Evolutionary conservation across 2,329 filamentous ascomycete genomes (phyloP).

Genomic region (Escovopsis sp.): DNA sequence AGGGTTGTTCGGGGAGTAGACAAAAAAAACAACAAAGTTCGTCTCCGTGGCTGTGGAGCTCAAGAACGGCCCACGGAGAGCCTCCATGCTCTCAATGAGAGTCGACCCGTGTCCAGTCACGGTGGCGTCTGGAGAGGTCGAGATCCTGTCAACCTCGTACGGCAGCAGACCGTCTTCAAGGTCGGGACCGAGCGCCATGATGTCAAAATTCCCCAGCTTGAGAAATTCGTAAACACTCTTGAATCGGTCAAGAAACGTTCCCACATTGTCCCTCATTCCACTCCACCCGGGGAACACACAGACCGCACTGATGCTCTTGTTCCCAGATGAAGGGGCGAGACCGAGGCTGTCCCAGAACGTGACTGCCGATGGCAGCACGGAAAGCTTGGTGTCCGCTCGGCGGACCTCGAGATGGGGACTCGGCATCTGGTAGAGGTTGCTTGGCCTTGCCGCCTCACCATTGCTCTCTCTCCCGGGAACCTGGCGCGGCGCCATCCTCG

Average conservation of each 20-base stretch:
- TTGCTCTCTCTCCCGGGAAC: constrained; percentile 26
- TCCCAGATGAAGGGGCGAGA: constrained; percentile 53
- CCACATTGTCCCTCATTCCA: constrained; percentile 45
- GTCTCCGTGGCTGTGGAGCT: constrained; percentile 28
- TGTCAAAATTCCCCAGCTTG: constrained; percentile 53
- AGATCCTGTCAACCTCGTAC: constrained; percentile 33
- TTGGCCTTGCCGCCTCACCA: constrained; percentile 33
- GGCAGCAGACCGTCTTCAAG: constrained; percentile 32
- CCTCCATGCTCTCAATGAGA: constrained; percentile 33
- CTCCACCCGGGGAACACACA: constrained; percentile 56
- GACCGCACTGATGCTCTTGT: constrained; percentile 56
- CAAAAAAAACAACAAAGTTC: constrained; percentile 63
- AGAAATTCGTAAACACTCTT: constrained; percentile 59
- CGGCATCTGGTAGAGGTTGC: constrained; percentile 46
- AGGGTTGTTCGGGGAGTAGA: constrained; percentile 52
- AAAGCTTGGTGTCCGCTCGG: constrained; percentile 52
- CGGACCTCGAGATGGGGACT: constrained; percentile 60
- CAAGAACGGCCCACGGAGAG: constrained; percentile 31
- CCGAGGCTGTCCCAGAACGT: constrained; percentile 73
- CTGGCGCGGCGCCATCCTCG: constrained; percentile 35
- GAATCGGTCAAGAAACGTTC: constrained; percentile 52
- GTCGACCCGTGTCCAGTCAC: constrained; percentile 29
- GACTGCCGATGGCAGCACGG: constrained; percentile 59
- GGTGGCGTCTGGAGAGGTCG: constrained; percentile 25
- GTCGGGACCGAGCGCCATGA: constrained; percentile 27